These are phyloP conservation scores for Penicillium capsulatum DNA, from an alignment of 2,329 filamentous ascomycete genomes.

Conservation along the genomic window DNA sequence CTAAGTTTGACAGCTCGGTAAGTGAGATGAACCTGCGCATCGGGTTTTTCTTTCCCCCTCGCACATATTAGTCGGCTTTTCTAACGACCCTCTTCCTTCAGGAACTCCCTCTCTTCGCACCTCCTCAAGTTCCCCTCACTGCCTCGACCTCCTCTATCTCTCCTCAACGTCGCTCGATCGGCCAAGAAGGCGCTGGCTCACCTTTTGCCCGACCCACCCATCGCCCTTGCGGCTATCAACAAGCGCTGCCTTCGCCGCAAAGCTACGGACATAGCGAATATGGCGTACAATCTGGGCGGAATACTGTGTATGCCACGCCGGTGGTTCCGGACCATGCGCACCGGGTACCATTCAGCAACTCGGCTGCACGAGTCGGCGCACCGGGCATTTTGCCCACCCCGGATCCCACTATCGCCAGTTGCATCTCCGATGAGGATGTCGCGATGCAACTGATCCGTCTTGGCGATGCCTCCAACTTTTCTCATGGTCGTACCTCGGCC, in stretches of 20 bases:
- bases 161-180: constrained; percentile 77
- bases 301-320: constrained; percentile 59
- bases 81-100: constrained; percentile 41
- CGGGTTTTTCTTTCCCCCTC: constrained; percentile 20
- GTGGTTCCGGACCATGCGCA: constrained; percentile 54
- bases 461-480: constrained; percentile 89
- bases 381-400: constrained; percentile 78
- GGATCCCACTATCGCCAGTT: constrained; percentile 94
- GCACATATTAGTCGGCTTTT: constrained; percentile 3
- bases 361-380: constrained; percentile 36
- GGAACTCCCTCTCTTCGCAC: constrained; percentile 94
- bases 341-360: constrained; percentile 52
- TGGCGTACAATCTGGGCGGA: constrained; percentile 30
- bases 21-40: constrained; percentile 43
- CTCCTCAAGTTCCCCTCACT: constrained; percentile 85
- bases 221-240: constrained; percentile 73
- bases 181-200: constrained; percentile 60
- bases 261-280: constrained; percentile 59
- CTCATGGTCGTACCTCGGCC: constrained; percentile 85
- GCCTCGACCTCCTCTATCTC: constrained; percentile 98
- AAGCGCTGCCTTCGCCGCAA: constrained; percentile 78
- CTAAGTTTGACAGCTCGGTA: constrained; percentile 96
- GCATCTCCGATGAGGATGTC: constrained; percentile 96
- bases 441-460: constrained; percentile 95
- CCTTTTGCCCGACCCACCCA: constrained; percentile 73